Base-by-base conservation (phyloP, 140 eudicot genomes). In the Stevia rebaudiana region DNA sequence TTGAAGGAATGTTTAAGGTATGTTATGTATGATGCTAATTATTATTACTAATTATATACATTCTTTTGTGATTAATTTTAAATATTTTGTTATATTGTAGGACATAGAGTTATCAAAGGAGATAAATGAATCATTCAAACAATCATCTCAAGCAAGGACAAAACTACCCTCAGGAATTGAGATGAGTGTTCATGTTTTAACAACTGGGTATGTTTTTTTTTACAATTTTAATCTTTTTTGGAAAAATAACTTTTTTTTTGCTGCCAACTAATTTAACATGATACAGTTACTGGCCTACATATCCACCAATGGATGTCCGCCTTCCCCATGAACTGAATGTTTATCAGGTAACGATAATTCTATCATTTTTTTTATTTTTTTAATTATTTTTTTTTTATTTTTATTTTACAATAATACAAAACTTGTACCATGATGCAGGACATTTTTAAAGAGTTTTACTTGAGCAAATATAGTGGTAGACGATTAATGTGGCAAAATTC, bases 221-320 rank as follows among this genome's bases (percentile, higher is more conserved):
- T n/a, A n/a, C n/a, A n/a, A 16, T 43, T 25, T 21, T n/a, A 30
- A 61, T 36, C 70, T 56, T 11, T 8, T 67, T 40, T 5, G 24
- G n/a, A 55, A 18, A 1, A 1, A 16, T 59, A 51, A 35, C 49
- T 3, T 28, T 11, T 3, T 48, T 77, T 53, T 36, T 44, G 1
- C 49, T 7, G 61, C 36, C 33, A 37, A 30, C 18, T 11, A 61
- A 37, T 56, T 12, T 73, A 31, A 46, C 24, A 21, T 52, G 47
- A 16, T 76, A 82, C 86, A 92, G 98, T 73, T 92, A 92, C 79
- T 92, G 98, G 98, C 98, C 98, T 50, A 92, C 98, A 31, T 92
- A 92, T 80, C 95, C 98, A n/a, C 98, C 96, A 11, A 88, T 92
- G 98, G 95, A 92, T 85, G 89, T 92, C 65, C 87, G 94, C 44